Evolutionary conservation across 75 land plant species (phyloP), one percentile per base, ranked within the genome.

Genomic region (Cunninghamia lanceolata): DNA sequence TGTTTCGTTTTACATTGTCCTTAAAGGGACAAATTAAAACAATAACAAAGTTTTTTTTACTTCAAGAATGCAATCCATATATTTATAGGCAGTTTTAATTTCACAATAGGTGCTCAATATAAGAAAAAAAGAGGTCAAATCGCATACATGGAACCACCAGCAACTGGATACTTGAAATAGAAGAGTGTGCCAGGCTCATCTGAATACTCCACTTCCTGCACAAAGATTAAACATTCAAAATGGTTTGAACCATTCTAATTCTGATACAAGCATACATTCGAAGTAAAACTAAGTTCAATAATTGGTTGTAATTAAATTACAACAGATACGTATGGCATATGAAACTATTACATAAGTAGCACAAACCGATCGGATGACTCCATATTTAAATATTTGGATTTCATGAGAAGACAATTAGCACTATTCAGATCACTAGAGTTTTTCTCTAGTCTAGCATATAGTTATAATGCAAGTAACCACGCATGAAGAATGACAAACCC

Each of bases 131-230:
- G 40, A 34, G 84, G 9, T 74, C 38, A 50, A 38, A 84, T 21
- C 28, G 21, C 52, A 59, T 93, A 97, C 98, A 94, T 95, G 82
- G 95, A 90, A 86, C 96, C 98, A 86, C 94, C 99, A 86, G 99
- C 99, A 89, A 96, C 96, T 86, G 94, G 98, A 89, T 97, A 97
- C 87, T 96, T 97, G 86, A 97, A 95, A 83, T 93, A 86, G 87
- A 89, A 97, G 1, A 96, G 89, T 82, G 85, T 84, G 86, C 98
- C 99, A 59, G 91, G 92, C 71, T 98, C 99, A 89, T 96, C 98
- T 52, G 93, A 91, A 78, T 98, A 95, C 83, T 96, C 99, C 17
- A 98, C 99, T 98, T 98, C 99, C 99, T 97, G 82, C 15, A 39
- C n/a, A 85, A 2, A 84, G 46, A 40, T 16, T 40, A 43, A 79